Evolutionary conservation across 2,329 filamentous ascomycete species (phyloP).

Genomic region (Colletotrichum spinosum): DNA sequence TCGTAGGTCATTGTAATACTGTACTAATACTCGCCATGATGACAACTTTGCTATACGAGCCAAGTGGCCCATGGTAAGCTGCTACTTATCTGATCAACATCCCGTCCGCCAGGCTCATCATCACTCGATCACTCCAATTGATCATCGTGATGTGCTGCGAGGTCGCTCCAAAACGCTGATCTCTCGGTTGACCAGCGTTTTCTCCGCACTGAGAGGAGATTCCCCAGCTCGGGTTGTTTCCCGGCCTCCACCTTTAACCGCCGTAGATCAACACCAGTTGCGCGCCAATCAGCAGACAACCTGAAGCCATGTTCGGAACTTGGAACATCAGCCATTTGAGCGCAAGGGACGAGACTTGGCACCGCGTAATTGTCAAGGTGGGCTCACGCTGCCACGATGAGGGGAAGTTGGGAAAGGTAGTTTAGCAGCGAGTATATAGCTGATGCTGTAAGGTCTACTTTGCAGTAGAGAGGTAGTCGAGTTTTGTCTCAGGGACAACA

Average conservation of each 20-base stretch:
- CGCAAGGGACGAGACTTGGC: slow-evolving; percentile 30
- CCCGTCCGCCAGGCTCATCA: too few relatives aligned
- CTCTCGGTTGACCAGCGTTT: not conserved
- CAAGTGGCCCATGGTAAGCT: too few relatives aligned
- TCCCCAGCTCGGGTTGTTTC: slow-evolving; percentile 6
- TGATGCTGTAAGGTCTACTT: not conserved
- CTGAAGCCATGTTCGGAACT: slow-evolving; percentile 6
- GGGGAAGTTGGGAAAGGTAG: not conserved
- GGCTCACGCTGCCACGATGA: not conserved
- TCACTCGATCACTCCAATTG: too few relatives aligned
- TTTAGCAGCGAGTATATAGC: too few relatives aligned
- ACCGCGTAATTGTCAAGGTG: not conserved
- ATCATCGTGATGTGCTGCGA: too few relatives aligned
- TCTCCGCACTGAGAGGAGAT: slow-evolving; percentile 20
- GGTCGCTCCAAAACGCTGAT: too few relatives aligned
- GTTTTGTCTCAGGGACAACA: not conserved
- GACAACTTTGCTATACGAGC: too few relatives aligned
- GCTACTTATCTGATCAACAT: too few relatives aligned
- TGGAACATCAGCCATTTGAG: slow-evolving; percentile 24
- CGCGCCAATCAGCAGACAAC: slow-evolving; percentile 17
- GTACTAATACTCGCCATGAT: too few relatives aligned
- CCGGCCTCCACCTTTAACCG: slow-evolving; percentile 32
- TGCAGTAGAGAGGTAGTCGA: not conserved
- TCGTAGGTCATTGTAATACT: too few relatives aligned
- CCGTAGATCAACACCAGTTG: slow-evolving; percentile 26